Percentiles rank a stretch among this genome's conserved stretches.
Conservation (phyloP, 1,284 basidiomycete species). For the Vanrija pseudolonga region DNA sequence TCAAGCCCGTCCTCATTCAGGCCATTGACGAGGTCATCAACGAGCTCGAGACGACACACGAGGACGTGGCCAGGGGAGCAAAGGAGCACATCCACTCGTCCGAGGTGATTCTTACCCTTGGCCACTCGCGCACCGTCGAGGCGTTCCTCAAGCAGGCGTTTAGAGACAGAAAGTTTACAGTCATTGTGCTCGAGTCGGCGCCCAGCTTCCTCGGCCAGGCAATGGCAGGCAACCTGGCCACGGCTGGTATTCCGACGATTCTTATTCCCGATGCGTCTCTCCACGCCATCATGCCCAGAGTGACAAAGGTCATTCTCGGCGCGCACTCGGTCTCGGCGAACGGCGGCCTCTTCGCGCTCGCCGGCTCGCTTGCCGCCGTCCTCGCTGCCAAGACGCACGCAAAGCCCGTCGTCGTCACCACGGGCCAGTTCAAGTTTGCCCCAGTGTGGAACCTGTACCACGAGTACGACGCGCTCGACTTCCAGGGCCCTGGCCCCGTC, state of each 20-base stretch:
- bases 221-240: constrained; percentile 74
- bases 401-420: constrained; percentile 89
- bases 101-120: constrained; percentile 93
- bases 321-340: constrained; percentile 93
- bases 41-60: constrained; percentile 92
- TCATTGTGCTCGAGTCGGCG: constrained; percentile 91
- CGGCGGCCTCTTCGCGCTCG: constrained; percentile 86
- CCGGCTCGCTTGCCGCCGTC: constrained; percentile 77
- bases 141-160: constrained; percentile 87
- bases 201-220: constrained; percentile 84
- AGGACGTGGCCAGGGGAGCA: constrained; percentile 89
- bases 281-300: constrained; percentile 92
- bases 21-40: constrained; percentile 91
- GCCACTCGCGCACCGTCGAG: constrained; percentile 92
- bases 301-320: constrained; percentile 92
- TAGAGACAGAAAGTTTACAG: constrained; percentile 88
- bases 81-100: constrained; percentile 96
- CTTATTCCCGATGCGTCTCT: constrained; percentile 93
- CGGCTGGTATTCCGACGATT: constrained; percentile 81
- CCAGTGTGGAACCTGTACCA: constrained; percentile 90
- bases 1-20: constrained; percentile 64
- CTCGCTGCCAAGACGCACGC: constrained; percentile 87
- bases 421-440: constrained; percentile 93
- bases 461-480: constrained; percentile 79
- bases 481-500: constrained; percentile 78